Conservation (phyloP, 2,329 filamentous ascomycete species). For the Madurella fahalii region DNA sequence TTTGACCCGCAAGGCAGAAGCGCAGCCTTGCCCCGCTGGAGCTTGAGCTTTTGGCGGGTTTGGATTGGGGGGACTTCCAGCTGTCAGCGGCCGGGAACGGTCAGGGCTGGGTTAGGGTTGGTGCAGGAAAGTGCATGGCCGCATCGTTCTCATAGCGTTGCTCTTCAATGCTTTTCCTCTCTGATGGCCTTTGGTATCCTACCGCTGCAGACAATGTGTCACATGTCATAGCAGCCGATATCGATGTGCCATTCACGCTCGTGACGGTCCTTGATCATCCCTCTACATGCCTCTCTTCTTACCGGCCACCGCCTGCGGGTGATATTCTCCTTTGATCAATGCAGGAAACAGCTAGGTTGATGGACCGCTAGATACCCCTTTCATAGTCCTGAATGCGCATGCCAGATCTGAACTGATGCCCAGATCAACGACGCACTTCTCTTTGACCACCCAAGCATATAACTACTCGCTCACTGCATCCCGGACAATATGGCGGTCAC, state of each 20-base stretch:
- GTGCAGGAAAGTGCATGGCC: too few species aligned
- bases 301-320: too few species aligned
- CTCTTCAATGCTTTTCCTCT: background rate
- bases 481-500: too few species aligned
- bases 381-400: too few species aligned
- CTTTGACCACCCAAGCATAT: constrained; percentile 5
- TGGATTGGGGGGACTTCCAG: constrained; percentile 1
- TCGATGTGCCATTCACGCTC: too few species aligned
- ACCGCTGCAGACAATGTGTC: background rate
- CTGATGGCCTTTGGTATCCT: background rate
- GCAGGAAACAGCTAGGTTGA: too few species aligned
- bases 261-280: too few species aligned
- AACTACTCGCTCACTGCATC: background rate
- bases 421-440: background rate
- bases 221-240: too few species aligned
- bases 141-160: too few species aligned
- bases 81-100: background rate
- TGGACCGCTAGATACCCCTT: too few species aligned
- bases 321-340: too few species aligned
- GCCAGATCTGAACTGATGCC: background rate
- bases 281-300: too few species aligned
- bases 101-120: background rate
- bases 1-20: constrained; percentile 20
- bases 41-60: constrained; percentile 1
- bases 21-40: constrained; percentile 23